phyloP scores from a whole-genome alignment of 192 early-diverging fungal genomes.

The Coemansia sp. region DNA sequence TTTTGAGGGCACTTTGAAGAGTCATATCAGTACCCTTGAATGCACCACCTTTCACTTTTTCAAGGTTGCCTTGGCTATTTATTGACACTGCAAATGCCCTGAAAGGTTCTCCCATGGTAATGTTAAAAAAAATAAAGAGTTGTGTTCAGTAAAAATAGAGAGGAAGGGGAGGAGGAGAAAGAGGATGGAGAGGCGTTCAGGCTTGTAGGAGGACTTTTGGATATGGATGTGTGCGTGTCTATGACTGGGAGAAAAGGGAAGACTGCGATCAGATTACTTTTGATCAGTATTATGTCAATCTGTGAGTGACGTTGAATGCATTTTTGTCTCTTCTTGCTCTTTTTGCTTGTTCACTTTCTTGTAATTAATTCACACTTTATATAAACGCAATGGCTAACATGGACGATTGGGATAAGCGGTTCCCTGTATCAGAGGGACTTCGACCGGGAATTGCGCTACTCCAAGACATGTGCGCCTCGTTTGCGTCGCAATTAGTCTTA shows the following conservation, averaged over 20 bases:
- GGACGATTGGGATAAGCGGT: slow-evolving; percentile 37
- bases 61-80: neutral
- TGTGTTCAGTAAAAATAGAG: neutral
- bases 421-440: slow-evolving; percentile 12
- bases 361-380: slow-evolving; percentile 55
- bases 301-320: neutral
- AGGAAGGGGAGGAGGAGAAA: neutral
- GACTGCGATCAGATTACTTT: no score
- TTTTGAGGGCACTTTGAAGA: neutral
- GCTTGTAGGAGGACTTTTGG: neutral
- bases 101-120: neutral
- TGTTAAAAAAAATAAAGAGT: neutral
- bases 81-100: neutral
- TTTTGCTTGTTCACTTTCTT: slow-evolving; percentile 61
- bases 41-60: neutral
- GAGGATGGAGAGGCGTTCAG: neutral
- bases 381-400: slow-evolving; percentile 20
- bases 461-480: slow-evolving; percentile 20
- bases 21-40: neutral
- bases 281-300: no score
- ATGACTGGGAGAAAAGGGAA: no score
- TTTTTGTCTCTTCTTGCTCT: neutral
- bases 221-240: no score
- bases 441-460: slow-evolving; percentile 16
- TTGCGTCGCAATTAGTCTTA: slow-evolving; percentile 9